phyloP scores from a whole-genome alignment of 2,329 filamentous ascomycete genomes.

The Dendrostoma leiphaemia region DNA sequence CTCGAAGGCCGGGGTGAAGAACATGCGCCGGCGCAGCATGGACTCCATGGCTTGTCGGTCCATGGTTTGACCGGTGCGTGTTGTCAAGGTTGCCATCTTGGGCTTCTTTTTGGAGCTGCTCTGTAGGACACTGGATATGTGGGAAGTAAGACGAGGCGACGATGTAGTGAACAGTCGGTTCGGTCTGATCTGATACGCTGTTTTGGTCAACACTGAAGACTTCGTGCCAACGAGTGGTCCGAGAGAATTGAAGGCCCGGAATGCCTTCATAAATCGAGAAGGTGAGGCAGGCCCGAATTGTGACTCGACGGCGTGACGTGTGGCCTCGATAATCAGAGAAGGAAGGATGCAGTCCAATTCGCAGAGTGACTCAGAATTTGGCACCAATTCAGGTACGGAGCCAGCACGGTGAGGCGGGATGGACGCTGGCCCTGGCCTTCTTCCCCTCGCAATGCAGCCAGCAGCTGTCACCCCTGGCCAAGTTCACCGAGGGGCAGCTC shows the following conservation, averaged over 20 bases:
- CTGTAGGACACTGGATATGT: too few species aligned
- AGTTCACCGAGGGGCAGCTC: conserved; percentile 6
- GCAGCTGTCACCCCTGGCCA: too few species aligned
- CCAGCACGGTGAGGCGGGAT: too few species aligned
- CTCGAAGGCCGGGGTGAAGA: conserved; percentile 95
- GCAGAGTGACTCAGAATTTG: conserved; percentile 8
- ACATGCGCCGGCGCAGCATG: conserved; percentile 82
- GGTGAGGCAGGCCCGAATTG: neutral
- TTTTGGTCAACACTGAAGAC: conserved; percentile 14
- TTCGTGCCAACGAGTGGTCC: conserved; percentile 25
- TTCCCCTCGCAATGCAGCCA: too few species aligned
- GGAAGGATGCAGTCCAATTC: too few species aligned
- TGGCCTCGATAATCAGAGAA: neutral
- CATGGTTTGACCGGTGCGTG: conserved; percentile 85
- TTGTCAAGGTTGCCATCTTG: conserved; percentile 47
- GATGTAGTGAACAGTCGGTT: conserved; percentile 13
- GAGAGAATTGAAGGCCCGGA: conserved; percentile 17
- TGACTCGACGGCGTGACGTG: neutral
- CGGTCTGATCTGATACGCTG: conserved; percentile 8
- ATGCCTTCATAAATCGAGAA: conserved; percentile 27
- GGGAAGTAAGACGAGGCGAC: neutral
- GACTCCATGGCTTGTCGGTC: conserved; percentile 80
- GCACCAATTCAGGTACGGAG: too few species aligned
- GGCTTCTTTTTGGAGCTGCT: neutral
- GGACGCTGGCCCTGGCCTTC: too few species aligned